Base-by-base conservation (phyloP, 345 rosid genomes). In the Salix purpurea region DNA sequence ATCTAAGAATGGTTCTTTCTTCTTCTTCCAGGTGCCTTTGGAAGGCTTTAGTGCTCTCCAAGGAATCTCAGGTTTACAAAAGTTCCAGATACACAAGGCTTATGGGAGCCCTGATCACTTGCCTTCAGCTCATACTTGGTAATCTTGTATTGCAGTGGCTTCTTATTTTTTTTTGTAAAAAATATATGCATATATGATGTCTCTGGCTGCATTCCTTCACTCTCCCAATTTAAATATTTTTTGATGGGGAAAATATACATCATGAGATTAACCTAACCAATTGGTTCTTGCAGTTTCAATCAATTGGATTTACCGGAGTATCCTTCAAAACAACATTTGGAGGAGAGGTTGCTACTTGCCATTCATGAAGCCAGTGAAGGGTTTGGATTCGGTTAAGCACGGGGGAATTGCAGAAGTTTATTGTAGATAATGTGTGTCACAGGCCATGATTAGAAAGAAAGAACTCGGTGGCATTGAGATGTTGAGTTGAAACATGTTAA, bases 81-180 rank as follows among this genome's bases (percentile, higher is more conserved):
- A 91, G 87, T 95, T 95, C 74, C 99, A 95, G 85, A 95, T 93
- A 84, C 99, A 95, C 93, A 95, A 91, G 81, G 99, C 99, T 21
- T 95, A 95, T 71, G 99, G 99, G 78, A 91, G 97, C 78, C 75
- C 89, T 8, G 92, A 89, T 81, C 99, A 91, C 81, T 86, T 95
- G 82, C 98, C 99, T 58, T 95, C 99, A 9, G 99, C 99, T 42
- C 99, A 95, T 79, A 95, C 99, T 44, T 95, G 99, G 99, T 92
- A 86, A 40, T 40, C 39, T 71, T 64, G 54, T 10, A 16, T 66
- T 62, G 66, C 58, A 2, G 32, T 18, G 46, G 21, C 2, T 4
- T n/a, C 1, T 15, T 18, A 70, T 14, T 12, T 26, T 1, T 15
- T 18, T 72, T 14, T 21, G 15, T n/a, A 3, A 8, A 8, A 2